Evolutionary conservation across 305 asterid species (phyloP).

Genomic region (Coffea humblotiana): DNA sequence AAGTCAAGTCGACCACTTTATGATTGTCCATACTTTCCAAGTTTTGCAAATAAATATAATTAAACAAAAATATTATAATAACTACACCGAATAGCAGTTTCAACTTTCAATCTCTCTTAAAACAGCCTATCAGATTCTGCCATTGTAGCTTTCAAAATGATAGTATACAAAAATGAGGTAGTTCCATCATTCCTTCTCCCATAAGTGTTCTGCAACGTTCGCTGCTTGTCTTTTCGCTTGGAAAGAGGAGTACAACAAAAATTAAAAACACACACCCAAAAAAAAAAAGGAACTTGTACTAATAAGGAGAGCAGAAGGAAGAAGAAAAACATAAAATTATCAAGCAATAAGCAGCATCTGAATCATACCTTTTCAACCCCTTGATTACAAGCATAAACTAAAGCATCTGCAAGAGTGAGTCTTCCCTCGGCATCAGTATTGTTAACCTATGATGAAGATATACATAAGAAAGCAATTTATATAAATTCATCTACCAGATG

Average conservation of each 20-base stretch:
- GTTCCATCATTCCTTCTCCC: neutral
- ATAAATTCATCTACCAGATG: neutral
- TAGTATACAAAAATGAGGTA: neutral
- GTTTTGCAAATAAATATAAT: neutral
- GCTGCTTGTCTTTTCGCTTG: neutral
- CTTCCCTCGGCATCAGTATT: slow-evolving; percentile 99
- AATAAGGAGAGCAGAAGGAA: neutral
- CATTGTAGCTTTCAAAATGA: neutral
- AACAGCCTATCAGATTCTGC: neutral
- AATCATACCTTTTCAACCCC: slow-evolving; percentile 85
- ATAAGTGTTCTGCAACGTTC: neutral
- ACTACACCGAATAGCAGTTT: neutral
- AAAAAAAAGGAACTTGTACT: no score
- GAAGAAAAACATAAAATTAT: neutral
- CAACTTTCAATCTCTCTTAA: neutral
- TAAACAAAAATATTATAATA: neutral
- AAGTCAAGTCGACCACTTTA: neutral
- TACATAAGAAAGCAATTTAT: slow-evolving; percentile 3
- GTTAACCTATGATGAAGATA: slow-evolving; percentile 56
- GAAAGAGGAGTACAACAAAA: no score
- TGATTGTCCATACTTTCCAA: neutral
- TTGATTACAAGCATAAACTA: slow-evolving; percentile 94
- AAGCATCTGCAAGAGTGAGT: slow-evolving; percentile 96
- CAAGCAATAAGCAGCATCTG: neutral
- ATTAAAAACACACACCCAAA: neutral